Evolutionary conservation across 208 protist species (phyloP).

Genomic region (Trypanosoma lewisi): DNA sequence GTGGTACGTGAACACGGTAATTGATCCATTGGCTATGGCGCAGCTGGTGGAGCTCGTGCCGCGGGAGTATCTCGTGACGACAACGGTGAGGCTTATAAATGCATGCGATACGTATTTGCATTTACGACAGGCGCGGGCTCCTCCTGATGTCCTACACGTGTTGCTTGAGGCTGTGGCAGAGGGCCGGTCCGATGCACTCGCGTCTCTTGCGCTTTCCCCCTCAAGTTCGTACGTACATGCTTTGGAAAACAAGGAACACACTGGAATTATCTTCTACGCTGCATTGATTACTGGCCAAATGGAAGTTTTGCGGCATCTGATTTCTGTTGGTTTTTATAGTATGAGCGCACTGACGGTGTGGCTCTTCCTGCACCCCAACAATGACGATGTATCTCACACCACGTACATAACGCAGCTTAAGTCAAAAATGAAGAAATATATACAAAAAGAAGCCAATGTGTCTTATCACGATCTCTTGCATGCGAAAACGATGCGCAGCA

Average conservation of each 20-base stretch:
- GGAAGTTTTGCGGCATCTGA: constrained; percentile 49
- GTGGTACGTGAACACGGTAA: constrained; percentile 78
- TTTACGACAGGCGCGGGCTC: constrained; percentile 42
- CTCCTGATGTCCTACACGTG: constrained; percentile 76
- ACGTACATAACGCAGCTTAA: constrained; percentile 15
- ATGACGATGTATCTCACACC: constrained; percentile 7
- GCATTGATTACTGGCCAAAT: constrained; percentile 66
- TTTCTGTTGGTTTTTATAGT: constrained; percentile 65
- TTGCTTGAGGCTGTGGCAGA: constrained; percentile 62
- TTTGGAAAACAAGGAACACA: constrained; percentile 27
- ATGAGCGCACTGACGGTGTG: constrained; percentile 57
- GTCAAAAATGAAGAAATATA: constrained; percentile 12
- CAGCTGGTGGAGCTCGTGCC: constrained; percentile 77
- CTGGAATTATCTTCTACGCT: constrained; percentile 53
- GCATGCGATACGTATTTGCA: constrained; percentile 46
- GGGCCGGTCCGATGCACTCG: constrained; percentile 50
- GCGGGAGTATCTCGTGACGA: constrained; percentile 70
- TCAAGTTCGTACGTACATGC: constrained; percentile 66
- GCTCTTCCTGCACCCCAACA: constrained; percentile 54
- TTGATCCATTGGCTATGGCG: constrained; percentile 76
- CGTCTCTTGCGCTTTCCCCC: constrained; percentile 55
- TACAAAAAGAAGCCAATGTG: neutral
- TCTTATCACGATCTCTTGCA: neutral
- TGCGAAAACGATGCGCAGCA: neutral
- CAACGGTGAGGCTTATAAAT: constrained; percentile 64